phyloP scores from a whole-genome alignment of 306 rosid species.

The Rosa rugosa region DNA sequence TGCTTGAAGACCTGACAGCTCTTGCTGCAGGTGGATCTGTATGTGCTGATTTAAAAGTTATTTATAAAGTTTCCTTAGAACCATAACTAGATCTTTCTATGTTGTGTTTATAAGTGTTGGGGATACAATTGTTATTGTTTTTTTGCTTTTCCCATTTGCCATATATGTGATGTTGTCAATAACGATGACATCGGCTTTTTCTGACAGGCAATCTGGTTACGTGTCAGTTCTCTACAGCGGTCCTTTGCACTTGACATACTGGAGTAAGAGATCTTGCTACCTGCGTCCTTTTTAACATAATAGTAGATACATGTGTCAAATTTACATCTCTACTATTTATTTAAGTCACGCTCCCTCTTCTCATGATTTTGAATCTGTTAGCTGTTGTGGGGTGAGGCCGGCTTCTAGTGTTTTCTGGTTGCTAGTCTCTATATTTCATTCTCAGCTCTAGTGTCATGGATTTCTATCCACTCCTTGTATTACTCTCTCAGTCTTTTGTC shows the following conservation, averaged over 20 bases:
- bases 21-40: slow-evolving; percentile 99
- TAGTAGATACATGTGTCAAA: slow-evolving; percentile 1
- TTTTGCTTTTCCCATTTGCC: slow-evolving; percentile 12
- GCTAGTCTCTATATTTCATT: neutral
- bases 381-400: neutral
- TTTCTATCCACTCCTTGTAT: too few species aligned
- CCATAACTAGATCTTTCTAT: slow-evolving; percentile 17
- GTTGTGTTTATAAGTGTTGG: slow-evolving; percentile 22
- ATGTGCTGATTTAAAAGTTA: slow-evolving; percentile 65
- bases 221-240: slow-evolving; percentile 66
- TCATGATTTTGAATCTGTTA: neutral
- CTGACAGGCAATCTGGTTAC: slow-evolving; percentile 84
- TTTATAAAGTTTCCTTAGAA: slow-evolving; percentile 16
- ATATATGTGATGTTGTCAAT: slow-evolving; percentile 13
- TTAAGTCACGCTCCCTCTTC: neutral
- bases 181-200: slow-evolving; percentile 26
- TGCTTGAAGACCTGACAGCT: slow-evolving; percentile 98
- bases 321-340: neutral
- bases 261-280: slow-evolving; percentile 61
- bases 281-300: slow-evolving; percentile 11
- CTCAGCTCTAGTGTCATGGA: neutral
- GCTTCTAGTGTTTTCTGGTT: neutral
- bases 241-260: slow-evolving; percentile 94
- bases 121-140: slow-evolving; percentile 16
- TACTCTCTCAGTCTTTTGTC: too few species aligned